Evolutionary conservation across 1,139 yeast genomes (phyloP).

Genomic region (Yamadazyma taylorii): DNA sequence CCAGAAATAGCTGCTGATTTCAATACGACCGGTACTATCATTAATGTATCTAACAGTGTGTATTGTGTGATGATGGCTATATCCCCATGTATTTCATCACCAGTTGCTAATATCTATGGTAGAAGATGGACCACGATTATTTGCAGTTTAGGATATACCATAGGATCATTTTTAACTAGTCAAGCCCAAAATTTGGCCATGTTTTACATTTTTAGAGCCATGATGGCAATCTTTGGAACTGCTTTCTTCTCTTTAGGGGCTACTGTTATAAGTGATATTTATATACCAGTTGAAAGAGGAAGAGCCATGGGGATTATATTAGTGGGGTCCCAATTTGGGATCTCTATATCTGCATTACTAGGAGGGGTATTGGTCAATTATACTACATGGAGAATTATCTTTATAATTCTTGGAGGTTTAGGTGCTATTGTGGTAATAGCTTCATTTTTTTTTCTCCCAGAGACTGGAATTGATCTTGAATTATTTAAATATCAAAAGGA

Average conservation of each 20-base stretch:
- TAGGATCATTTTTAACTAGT: slow-evolving; percentile 38
- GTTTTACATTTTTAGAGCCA: slow-evolving; percentile 47
- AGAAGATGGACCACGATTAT: slow-evolving; percentile 37
- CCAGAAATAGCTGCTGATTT: slow-evolving; percentile 42
- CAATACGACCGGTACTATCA: slow-evolving; percentile 42
- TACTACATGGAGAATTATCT: slow-evolving; percentile 50
- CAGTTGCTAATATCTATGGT: slow-evolving; percentile 49
- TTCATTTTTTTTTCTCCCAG: slow-evolving; percentile 35
- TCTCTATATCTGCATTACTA: slow-evolving; percentile 46
- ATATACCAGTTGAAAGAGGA: slow-evolving; percentile 47
- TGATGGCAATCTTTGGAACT: slow-evolving; percentile 50
- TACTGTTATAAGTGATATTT: slow-evolving; percentile 45
- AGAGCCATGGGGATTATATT: slow-evolving; percentile 42
- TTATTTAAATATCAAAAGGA: slow-evolving; percentile 15
- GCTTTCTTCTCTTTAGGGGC: slow-evolving; percentile 50
- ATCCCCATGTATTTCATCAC: slow-evolving; percentile 47
- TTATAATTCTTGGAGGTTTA: slow-evolving; percentile 42
- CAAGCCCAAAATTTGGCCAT: slow-evolving; percentile 46
- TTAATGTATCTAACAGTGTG: slow-evolving; percentile 47
- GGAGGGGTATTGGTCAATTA: slow-evolving; percentile 47
- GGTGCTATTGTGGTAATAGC: slow-evolving; percentile 27
- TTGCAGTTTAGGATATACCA: slow-evolving; percentile 30
- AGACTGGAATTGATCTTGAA: slow-evolving; percentile 30
- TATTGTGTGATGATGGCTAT: slow-evolving; percentile 49
- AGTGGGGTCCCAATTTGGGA: slow-evolving; percentile 47